Conservation (phyloP, 495 filamentous ascomycete species). For the Annulohypoxylon bovei region DNA sequence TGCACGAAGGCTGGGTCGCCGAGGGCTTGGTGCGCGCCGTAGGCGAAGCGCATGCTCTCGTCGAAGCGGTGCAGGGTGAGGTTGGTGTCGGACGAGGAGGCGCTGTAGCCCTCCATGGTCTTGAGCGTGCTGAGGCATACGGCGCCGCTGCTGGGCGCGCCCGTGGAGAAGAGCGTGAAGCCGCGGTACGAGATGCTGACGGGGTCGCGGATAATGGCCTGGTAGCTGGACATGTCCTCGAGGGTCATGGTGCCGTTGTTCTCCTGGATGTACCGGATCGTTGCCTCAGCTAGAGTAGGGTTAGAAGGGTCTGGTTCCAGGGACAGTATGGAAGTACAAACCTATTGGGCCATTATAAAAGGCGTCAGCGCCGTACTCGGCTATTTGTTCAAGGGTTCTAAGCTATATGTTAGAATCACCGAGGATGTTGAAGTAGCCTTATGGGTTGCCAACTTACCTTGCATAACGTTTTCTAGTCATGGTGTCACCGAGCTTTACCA, state of each 20-base stretch:
- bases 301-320: neutral
- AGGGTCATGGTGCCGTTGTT: slow-evolving; percentile 85
- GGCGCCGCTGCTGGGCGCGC: slow-evolving; percentile 77
- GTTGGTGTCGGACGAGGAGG: slow-evolving; percentile 49
- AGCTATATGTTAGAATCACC: slow-evolving; percentile 1
- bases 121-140: slow-evolving; percentile 80
- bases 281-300: slow-evolving; percentile 69
- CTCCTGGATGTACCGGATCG: slow-evolving; percentile 69
- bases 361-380: slow-evolving; percentile 70
- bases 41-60: slow-evolving; percentile 88
- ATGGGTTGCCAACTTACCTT: slow-evolving; percentile 50
- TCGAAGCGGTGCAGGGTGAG: slow-evolving; percentile 80
- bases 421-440: neutral
- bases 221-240: slow-evolving; percentile 76
- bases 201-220: slow-evolving; percentile 66
- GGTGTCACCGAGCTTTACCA: slow-evolving; percentile 73
- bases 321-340: slow-evolving; percentile 18
- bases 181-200: slow-evolving; percentile 75
- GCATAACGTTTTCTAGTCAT: slow-evolving; percentile 84
- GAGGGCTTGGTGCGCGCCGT: slow-evolving; percentile 73
- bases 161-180: slow-evolving; percentile 71
- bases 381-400: slow-evolving; percentile 77
- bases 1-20: slow-evolving; percentile 81
- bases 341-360: slow-evolving; percentile 77
- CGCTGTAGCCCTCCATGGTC: slow-evolving; percentile 75